Evolutionary conservation across 768 basidiomycete species (phyloP), one percentile per base, ranked within the genome.

Genomic region (Leccinum truebloodii): DNA sequence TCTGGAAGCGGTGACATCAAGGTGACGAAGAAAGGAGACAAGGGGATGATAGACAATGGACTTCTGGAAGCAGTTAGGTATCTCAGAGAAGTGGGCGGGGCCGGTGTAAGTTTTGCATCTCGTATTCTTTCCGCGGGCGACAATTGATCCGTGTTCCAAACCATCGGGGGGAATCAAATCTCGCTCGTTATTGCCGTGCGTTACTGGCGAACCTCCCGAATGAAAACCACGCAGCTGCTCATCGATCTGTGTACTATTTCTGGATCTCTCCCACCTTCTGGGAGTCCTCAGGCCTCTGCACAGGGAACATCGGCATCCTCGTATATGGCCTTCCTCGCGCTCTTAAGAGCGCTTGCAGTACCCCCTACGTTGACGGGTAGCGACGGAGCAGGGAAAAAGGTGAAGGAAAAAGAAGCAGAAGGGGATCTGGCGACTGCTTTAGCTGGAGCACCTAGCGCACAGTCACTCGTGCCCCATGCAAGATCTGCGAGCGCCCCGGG

Each of bases 171-270:
- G 92, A 95, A 73, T 89, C 83, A 50, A 93, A 94, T 68, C 77
- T 98, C 16, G 87, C 91, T 6, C 80, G 91, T 46, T 97, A 98
- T 70, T 96, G 95, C 2, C 86, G 91, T 6, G 89, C 89, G 0
- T 82, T 99, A 78, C 81, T 99, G 0, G 83, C 85, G 6, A 86
- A 84, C 50, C 82, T 95, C 4, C 94, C 96, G 0, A 83, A 88
- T 59, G 93, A 94, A 94, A 68, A 95, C 95, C 0, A 98, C 96
- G 0, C 85, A 90, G 57, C 81, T 99, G 0, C 82, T 98, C 6
- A 93, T 96, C 55, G 95, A 98, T 65, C 80, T 98, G 0, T 98
- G 96, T 70, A 92, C 94, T 0, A 87, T 86, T 13, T 73, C 78
- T 20, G 79, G 81, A 1, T 80, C 81, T 4, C 77, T 83, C 4